A percentile compares a stretch with the other conserved stretches of the same genome.
Evolutionary conservation across 2,329 filamentous ascomycete genomes (phyloP).

Genomic region (Epichloe festucae): DNA sequence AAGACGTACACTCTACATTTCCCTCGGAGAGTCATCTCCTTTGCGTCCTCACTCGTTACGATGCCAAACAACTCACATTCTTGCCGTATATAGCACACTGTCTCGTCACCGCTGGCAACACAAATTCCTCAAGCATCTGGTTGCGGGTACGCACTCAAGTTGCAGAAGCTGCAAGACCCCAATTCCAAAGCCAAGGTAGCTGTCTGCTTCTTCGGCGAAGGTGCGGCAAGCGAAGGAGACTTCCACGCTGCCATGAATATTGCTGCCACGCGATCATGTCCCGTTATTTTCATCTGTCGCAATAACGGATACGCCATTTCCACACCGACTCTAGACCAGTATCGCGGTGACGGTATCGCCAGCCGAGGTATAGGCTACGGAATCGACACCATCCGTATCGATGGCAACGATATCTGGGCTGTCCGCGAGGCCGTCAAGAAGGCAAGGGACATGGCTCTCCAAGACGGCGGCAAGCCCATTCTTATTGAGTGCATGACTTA

Average conservation of each 20-base stretch:
- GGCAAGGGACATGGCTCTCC: constrained; percentile 65
- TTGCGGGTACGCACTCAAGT: constrained; percentile 75
- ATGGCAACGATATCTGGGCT: constrained; percentile 90
- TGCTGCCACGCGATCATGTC: constrained; percentile 76
- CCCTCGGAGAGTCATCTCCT: no score
- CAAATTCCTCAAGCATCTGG: constrained; percentile 83
- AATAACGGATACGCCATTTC: constrained; percentile 91
- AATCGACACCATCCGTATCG: constrained; percentile 84
- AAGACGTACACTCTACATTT: not conserved
- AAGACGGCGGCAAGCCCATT: constrained; percentile 69
- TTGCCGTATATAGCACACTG: constrained; percentile 50
- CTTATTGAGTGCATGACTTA: constrained; percentile 96
- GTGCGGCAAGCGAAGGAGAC: constrained; percentile 80
- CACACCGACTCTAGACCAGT: constrained; percentile 81
- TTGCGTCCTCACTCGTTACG: not conserved
- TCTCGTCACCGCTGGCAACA: constrained; percentile 71
- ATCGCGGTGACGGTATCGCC: constrained; percentile 82
- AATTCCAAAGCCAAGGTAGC: constrained; percentile 55
- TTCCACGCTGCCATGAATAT: constrained; percentile 89
- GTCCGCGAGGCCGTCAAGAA: constrained; percentile 67
- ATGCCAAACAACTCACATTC: not conserved
- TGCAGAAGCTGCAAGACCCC: constrained; percentile 63
- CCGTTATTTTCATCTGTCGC: constrained; percentile 78
- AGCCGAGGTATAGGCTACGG: constrained; percentile 79
- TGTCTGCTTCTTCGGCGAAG: constrained; percentile 81